phyloP scores from a whole-genome alignment of 2,329 filamentous ascomycete species.

The Ophiostoma piceae region DNA sequence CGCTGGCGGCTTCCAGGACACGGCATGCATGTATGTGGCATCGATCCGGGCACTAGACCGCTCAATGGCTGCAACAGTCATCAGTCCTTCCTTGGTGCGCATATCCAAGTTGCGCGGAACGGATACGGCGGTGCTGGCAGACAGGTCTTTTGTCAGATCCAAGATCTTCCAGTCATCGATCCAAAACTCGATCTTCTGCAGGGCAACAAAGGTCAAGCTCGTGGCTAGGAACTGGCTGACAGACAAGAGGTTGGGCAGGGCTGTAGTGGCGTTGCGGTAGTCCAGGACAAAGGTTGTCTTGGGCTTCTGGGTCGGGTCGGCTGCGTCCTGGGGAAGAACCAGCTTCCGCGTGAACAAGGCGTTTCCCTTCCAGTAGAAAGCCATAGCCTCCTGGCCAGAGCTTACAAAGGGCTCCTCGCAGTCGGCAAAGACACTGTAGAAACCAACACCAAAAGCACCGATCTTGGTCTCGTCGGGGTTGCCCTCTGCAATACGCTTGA shows the following conservation, averaged over 20 bases:
- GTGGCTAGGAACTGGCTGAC: conserved; percentile 90
- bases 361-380: conserved; percentile 99
- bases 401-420: conserved; percentile 97
- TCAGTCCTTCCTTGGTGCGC: conserved; percentile 77
- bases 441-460: conserved; percentile 94
- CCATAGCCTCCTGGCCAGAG: conserved; percentile 88
- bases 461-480: conserved; percentile 99
- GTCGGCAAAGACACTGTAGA: conserved; percentile 97
- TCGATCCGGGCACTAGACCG: conserved; percentile 89
- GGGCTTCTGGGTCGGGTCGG: conserved; percentile 51
- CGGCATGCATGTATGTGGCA: conserved; percentile 78
- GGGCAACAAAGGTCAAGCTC: conserved; percentile 88
- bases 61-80: conserved; percentile 77
- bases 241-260: conserved; percentile 77
- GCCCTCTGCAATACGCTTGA: conserved; percentile 97
- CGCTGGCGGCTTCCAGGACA: conserved; percentile 70
- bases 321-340: conserved; percentile 53
- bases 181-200: conserved; percentile 83
- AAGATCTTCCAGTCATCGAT: conserved; percentile 82
- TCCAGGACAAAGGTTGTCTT: conserved; percentile 93
- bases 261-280: conserved; percentile 82
- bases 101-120: conserved; percentile 77
- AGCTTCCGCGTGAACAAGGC: conserved; percentile 87
- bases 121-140: conserved; percentile 64
- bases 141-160: conserved; percentile 75